Percentiles rank a stretch among this genome's conserved stretches.
Conservation (phyloP, 164 flowering plant genomes). For the Aristolochia fimbriata region DNA sequence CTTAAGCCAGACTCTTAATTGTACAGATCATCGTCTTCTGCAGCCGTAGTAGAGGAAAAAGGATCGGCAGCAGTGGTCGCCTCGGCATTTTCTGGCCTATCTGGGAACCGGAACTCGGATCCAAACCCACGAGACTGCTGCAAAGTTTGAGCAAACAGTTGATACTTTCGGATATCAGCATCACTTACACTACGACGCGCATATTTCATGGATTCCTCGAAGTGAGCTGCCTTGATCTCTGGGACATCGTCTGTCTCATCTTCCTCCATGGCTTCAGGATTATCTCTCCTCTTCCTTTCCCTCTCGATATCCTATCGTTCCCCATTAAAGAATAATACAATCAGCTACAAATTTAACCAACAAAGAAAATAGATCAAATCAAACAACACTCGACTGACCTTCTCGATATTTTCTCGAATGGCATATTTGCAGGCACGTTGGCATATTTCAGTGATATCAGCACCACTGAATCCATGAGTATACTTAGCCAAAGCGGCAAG, state of each 20-base stretch:
- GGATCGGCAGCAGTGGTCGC: constrained; percentile 31
- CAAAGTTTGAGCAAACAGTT: constrained; percentile 51
- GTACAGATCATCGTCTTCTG: constrained; percentile 45
- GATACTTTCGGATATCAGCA: constrained; percentile 56
- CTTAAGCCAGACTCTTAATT: constrained; percentile 8
- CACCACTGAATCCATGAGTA: constrained; percentile 62
- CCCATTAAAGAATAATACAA: not conserved
- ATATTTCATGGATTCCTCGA: constrained; percentile 67
- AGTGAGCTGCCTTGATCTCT: constrained; percentile 49
- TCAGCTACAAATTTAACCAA: not conserved
- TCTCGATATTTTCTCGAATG: constrained; percentile 57
- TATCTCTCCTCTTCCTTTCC: constrained; percentile 36
- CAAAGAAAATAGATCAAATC: not conserved
- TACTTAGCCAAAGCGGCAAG: constrained; percentile 40
- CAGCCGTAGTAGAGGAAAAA: constrained; percentile 26
- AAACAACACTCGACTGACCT: constrained; percentile 19
- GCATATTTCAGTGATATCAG: constrained; percentile 61
- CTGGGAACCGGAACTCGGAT: constrained; percentile 49
- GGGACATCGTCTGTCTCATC: constrained; percentile 47
- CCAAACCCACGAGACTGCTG: constrained; percentile 70
- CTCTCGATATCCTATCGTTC: constrained; percentile 45
- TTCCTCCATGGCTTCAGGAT: constrained; percentile 68
- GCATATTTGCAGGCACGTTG: constrained; percentile 70
- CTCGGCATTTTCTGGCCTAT: constrained; percentile 17
- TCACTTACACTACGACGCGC: constrained; percentile 61